Base-by-base conservation (phyloP, 306 rosid species). In the Abrus pulchellus region DNA sequence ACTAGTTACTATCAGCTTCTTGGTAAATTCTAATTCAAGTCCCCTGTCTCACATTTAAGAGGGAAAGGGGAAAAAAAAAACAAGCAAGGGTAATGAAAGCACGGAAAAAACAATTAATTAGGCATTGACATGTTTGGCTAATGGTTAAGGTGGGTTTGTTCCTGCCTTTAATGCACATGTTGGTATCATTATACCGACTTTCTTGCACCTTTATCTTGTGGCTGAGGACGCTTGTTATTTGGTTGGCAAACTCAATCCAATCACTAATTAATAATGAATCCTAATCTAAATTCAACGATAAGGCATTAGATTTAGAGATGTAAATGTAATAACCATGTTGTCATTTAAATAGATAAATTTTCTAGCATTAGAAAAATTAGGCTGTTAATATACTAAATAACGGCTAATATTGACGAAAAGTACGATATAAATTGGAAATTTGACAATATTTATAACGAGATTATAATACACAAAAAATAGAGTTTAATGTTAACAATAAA, bases 131-230 rank as follows among this genome's bases (percentile, higher is more conserved):
- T 6, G 75, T 52, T 55, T 66, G 43, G 73, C 0, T 49, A 41
- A 56, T 67, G 44, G 59, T 57, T 34, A 72, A 59, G 80, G 56
- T 63, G 81, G 40, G 27, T 49, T 33, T 52, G 86, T 38, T 20
- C 20, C 20, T 20, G 20, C 20, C 20, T 20, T 20, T 20, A 20
- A 20, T 20, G 20, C 85, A 86, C 90, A 80, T 61, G 88, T 82
- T 72, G 53, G 68, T 57, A 82, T 88, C 72, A 72, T 85, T 48
- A 79, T 75, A 44, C 62, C 75, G 73, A 71, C 33, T 72, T 41
- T 50, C 36, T 68, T 56, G 57, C 54, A 11, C 36, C 68, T 45
- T 68, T 72, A 63, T 72, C 63, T 80, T 73, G 87, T 68, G 61
- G 68, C 68, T 75, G 20, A 20, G 20, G 43, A 38, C 72, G 43